Conservation (phyloP, 208 protist species). For the Naegleria lovaniensis region DNA sequence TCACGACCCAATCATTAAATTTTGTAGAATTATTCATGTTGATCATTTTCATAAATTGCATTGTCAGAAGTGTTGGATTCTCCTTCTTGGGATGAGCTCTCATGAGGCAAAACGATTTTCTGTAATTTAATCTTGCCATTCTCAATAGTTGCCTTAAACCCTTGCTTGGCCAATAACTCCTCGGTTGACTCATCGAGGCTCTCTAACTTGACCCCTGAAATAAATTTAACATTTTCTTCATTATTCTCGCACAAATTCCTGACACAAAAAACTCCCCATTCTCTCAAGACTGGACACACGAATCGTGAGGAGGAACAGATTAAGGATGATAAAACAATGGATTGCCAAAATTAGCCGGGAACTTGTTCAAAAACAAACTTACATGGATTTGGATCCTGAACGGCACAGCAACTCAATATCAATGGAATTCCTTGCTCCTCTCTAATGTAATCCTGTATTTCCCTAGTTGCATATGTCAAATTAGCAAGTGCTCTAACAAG, state of each 20-base stretch:
- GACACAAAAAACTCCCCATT: constrained; percentile 10
- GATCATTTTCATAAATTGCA: background rate
- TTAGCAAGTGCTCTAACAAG: background rate
- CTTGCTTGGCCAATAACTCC: background rate
- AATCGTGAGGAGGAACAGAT: no score
- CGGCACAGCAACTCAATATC: background rate
- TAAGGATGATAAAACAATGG: no score
- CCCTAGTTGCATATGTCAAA: background rate
- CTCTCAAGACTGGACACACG: background rate
- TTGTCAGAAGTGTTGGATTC: no score
- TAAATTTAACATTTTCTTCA: background rate
- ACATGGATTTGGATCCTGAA: background rate
- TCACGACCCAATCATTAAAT: background rate
- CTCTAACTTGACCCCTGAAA: background rate
- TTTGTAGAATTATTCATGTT: background rate
- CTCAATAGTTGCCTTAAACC: background rate
- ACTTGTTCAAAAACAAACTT: background rate
- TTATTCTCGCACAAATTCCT: constrained; percentile 13
- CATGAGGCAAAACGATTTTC: background rate
- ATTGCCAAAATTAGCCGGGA: no score
- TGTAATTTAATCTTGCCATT: background rate
- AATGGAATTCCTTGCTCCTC: background rate
- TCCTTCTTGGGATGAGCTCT: background rate
- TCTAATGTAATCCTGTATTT: background rate
- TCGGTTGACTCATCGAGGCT: background rate